Evolutionary conservation across 805 yeast genomes (phyloP).

Genomic region (Nakazawaea holstii): DNA sequence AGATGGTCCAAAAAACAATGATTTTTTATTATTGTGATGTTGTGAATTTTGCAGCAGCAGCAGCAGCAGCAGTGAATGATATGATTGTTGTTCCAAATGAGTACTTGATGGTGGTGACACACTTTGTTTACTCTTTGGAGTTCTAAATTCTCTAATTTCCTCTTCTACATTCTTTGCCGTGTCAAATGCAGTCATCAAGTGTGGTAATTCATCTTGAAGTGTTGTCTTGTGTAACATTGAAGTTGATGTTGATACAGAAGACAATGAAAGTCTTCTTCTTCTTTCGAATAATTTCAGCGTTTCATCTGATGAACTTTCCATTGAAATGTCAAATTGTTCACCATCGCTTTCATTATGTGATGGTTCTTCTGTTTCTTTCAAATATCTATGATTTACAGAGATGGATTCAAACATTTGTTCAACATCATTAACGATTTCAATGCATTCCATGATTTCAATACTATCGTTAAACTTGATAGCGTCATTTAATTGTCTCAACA

Average conservation of each 20-base stretch:
- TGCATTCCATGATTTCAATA: constrained; percentile 58
- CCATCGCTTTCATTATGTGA: constrained; percentile 9
- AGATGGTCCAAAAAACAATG: constrained; percentile 7
- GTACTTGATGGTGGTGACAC: neutral
- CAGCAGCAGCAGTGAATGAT: neutral
- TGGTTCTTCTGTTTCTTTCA: constrained; percentile 3
- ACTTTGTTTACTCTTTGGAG: neutral
- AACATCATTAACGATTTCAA: constrained; percentile 62
- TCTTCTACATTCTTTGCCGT: constrained; percentile 54
- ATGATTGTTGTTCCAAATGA: too few species aligned
- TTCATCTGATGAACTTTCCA: constrained; percentile 4
- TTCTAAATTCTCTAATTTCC: constrained; percentile 29
- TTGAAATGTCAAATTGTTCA: neutral
- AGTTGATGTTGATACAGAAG: constrained; percentile 24
- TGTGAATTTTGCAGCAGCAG: neutral
- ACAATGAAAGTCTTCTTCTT: constrained; percentile 6
- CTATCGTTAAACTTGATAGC: constrained; percentile 50
- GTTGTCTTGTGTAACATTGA: constrained; percentile 44
- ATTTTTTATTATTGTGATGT: neutral
- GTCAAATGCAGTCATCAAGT: constrained; percentile 59
- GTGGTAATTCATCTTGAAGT: constrained; percentile 60
- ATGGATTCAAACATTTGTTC: constrained; percentile 68
- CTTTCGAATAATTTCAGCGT: neutral
- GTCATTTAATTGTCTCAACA: constrained; percentile 51
- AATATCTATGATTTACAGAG: constrained; percentile 21